A percentile compares a stretch with the other conserved stretches of the same genome.
These are phyloP conservation scores for Aspergillus calidoustus DNA, from an alignment of 2,329 filamentous ascomycete genomes.

Conservation along the genomic window DNA sequence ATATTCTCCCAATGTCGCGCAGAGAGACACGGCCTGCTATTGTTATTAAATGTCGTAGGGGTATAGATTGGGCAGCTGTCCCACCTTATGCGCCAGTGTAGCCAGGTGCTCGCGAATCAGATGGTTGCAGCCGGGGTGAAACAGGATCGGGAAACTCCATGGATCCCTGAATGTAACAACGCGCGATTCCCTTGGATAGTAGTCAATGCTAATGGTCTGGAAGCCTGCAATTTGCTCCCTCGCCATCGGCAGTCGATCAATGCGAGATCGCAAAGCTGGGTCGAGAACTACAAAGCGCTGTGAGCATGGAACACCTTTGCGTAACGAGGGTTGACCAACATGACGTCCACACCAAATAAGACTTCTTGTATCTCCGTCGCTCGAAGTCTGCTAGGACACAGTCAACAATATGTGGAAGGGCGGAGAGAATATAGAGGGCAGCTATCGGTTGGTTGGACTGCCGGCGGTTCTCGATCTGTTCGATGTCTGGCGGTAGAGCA, in stretches of 20 bases:
- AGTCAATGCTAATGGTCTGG: conserved; percentile 84
- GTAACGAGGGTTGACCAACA: conserved; percentile 49
- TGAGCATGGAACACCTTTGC: conserved; percentile 24
- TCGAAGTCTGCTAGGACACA: conserved; percentile 93
- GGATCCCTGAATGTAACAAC: conserved; percentile 91
- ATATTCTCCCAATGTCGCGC: conserved; percentile 90
- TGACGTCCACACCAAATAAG: conserved; percentile 84
- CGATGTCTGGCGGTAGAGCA: conserved; percentile 70
- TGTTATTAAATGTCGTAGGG: conserved; percentile 17
- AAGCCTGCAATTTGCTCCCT: conserved; percentile 79
- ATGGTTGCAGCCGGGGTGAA: conserved; percentile 85
- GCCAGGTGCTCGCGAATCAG: conserved; percentile 84
- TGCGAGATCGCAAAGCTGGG: conserved; percentile 69
- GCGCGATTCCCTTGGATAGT: conserved; percentile 87
- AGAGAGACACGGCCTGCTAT: conserved; percentile 77
- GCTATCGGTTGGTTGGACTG: conserved; percentile 87
- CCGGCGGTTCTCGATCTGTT: conserved; percentile 86
- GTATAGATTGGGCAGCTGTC: conserved; percentile 19
- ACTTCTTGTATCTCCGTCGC: conserved; percentile 75
- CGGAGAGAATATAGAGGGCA: conserved; percentile 88
- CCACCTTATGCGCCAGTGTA: conserved; percentile 82
- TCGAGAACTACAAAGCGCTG: conserved; percentile 62
- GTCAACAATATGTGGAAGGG: conserved; percentile 85
- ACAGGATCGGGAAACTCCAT: conserved; percentile 92
- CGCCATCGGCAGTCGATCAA: conserved; percentile 72